Evolutionary conservation across 2,329 filamentous ascomycete species (phyloP).

Genomic region (Diaporthe humulicola): DNA sequence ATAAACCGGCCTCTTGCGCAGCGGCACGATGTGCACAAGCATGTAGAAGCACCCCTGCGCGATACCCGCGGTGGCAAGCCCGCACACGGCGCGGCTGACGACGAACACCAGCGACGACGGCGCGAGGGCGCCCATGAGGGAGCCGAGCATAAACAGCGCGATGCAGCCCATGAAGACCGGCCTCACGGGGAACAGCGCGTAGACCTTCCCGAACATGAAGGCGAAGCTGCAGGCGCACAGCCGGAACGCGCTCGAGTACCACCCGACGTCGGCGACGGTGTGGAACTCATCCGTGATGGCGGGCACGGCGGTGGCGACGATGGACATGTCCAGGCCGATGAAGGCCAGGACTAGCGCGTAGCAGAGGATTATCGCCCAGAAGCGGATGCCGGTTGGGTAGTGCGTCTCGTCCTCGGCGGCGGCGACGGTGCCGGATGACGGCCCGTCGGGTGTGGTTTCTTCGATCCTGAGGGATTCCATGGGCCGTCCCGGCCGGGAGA

Average conservation of each 20-base stretch:
- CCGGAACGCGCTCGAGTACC: slow-evolving; percentile 37
- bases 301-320: slow-evolving; percentile 37
- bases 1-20: slow-evolving; percentile 33
- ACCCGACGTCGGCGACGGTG: slow-evolving; percentile 38
- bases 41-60: slow-evolving; percentile 38
- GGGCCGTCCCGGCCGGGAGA: slow-evolving; percentile 17
- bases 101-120: slow-evolving; percentile 33
- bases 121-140: slow-evolving; percentile 33
- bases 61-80: slow-evolving; percentile 13
- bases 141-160: slow-evolving; percentile 36
- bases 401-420: slow-evolving; percentile 34
- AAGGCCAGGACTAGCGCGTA: slow-evolving; percentile 33
- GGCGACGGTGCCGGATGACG: not conserved
- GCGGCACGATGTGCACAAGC: slow-evolving; percentile 34
- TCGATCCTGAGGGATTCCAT: not conserved
- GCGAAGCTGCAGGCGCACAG: slow-evolving; percentile 39
- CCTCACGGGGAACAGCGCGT: slow-evolving; percentile 30
- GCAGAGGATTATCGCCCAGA: slow-evolving; percentile 36
- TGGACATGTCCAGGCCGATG: slow-evolving; percentile 33
- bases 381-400: slow-evolving; percentile 35
- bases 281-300: slow-evolving; percentile 39
- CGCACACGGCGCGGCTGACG: slow-evolving; percentile 35
- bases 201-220: slow-evolving; percentile 38
- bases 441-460: not conserved
- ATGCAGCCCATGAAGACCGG: slow-evolving; percentile 31